A percentile compares a stretch with the other conserved stretches of the same genome.
Conservation (phyloP, 495 filamentous ascomycete species). For the Immersiella caudata region DNA sequence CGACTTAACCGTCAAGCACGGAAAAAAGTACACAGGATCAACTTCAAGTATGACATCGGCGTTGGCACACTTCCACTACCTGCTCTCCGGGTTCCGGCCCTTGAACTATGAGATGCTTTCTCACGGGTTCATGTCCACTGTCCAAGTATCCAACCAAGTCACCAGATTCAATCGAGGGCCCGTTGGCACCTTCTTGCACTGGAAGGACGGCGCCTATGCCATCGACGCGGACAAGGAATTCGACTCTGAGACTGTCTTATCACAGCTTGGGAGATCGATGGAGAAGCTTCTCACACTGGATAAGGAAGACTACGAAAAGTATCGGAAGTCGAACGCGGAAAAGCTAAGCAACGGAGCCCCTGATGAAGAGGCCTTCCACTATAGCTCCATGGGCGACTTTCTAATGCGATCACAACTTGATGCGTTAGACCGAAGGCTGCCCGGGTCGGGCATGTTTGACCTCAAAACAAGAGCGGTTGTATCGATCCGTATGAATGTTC, state of each 20-base stretch:
- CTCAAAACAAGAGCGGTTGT: slow-evolving; percentile 93
- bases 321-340: slow-evolving; percentile 66
- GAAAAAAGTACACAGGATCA: slow-evolving; percentile 89
- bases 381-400: slow-evolving; percentile 85
- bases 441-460: slow-evolving; percentile 94
- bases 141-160: slow-evolving; percentile 57
- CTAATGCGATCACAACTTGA: slow-evolving; percentile 96
- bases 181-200: slow-evolving; percentile 80
- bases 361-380: slow-evolving; percentile 73
- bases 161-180: slow-evolving; percentile 72
- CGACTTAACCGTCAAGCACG: slow-evolving; percentile 60
- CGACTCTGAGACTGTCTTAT: slow-evolving; percentile 81
- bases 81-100: slow-evolving; percentile 80
- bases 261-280: slow-evolving; percentile 90
- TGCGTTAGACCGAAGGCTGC: slow-evolving; percentile 82
- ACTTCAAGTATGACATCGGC: slow-evolving; percentile 94
- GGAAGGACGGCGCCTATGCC: slow-evolving; percentile 85
- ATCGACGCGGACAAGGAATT: slow-evolving; percentile 97
- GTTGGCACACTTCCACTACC: slow-evolving; percentile 88
- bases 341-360: slow-evolving; percentile 67
- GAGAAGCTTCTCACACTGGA: slow-evolving; percentile 90
- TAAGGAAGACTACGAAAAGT: slow-evolving; percentile 80
- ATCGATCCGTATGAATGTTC: slow-evolving; percentile 81
- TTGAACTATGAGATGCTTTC: slow-evolving; percentile 70
- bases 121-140: slow-evolving; percentile 56